phyloP scores from a whole-genome alignment of 495 filamentous ascomycete genomes.

The Bathelium albidoporum region DNA sequence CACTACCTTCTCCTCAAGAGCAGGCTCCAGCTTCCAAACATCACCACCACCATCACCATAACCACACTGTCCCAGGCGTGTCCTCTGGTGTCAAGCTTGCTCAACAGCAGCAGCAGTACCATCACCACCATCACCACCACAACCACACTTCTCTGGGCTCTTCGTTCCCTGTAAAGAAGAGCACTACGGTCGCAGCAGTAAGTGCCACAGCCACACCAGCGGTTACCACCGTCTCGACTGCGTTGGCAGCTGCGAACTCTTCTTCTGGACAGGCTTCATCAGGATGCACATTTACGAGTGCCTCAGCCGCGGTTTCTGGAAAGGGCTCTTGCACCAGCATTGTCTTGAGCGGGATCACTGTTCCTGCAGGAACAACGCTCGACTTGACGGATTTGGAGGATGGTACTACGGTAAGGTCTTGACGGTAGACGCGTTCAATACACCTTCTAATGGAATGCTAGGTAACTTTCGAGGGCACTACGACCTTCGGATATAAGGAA shows the following conservation, averaged over 20 bases:
- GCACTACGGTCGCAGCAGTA: background rate
- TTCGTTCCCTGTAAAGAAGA: background rate
- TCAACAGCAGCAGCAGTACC: too few relatives aligned
- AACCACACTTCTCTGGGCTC: background rate
- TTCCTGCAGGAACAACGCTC: constrained; percentile 40
- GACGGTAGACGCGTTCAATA: background rate
- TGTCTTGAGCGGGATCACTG: constrained; percentile 33
- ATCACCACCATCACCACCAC: background rate
- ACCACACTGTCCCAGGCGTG: too few relatives aligned
- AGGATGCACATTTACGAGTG: constrained; percentile 35
- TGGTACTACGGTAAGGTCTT: constrained; percentile 35
- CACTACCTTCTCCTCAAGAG: background rate
- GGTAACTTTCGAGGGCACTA: constrained; percentile 44
- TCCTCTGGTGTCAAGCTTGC: too few relatives aligned
- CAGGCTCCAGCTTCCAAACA: background rate
- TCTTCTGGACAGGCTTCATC: background rate
- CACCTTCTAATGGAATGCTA: constrained; percentile 7
- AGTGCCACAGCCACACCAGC: background rate
- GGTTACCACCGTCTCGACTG: background rate
- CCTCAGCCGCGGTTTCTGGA: constrained; percentile 30
- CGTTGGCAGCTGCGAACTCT: background rate
- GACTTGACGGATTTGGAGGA: constrained; percentile 36
- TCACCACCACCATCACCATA: background rate
- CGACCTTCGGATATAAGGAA: constrained; percentile 44
- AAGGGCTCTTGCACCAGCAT: constrained; percentile 39